A percentile compares a stretch with the other conserved stretches of the same genome.
phyloP scores from a whole-genome alignment of 768 basidiomycete genomes.

The Psilocybe subaeruginosa region DNA sequence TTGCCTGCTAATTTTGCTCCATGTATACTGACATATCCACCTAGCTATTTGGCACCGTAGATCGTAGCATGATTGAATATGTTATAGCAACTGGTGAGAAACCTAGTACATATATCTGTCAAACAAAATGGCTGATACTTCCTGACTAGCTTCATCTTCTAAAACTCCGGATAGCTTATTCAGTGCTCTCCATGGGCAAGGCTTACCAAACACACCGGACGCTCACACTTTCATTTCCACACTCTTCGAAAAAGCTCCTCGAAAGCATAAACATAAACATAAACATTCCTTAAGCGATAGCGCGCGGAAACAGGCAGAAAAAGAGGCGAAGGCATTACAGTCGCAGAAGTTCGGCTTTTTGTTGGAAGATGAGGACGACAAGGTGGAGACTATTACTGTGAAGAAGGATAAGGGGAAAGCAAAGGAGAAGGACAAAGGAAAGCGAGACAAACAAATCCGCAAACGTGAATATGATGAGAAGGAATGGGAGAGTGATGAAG shows the following conservation, averaged over 20 bases:
- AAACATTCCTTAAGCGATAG: conserved; percentile 51
- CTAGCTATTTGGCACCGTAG: conserved; percentile 84
- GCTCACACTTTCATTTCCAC: conserved; percentile 81
- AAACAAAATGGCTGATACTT: neutral
- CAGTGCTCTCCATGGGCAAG: conserved; percentile 70
- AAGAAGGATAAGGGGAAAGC: conserved; percentile 32
- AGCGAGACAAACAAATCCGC: conserved; percentile 64
- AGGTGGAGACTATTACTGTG: conserved; percentile 44
- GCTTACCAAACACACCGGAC: conserved; percentile 80
- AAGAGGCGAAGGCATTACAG: conserved; percentile 68
- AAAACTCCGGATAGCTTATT: conserved; percentile 84
- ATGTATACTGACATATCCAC: neutral
- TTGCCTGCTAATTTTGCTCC: neutral
- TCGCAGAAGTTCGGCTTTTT: conserved; percentile 80
- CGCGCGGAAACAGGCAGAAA: conserved; percentile 67
- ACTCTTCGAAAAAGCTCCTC: conserved; percentile 77
- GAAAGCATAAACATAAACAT: conserved; percentile 74
- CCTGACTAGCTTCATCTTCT: conserved; percentile 69
- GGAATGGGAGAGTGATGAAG: conserved; percentile 93
- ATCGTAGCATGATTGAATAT: conserved; percentile 84
- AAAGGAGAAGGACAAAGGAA: conserved; percentile 46
- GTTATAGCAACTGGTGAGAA: conserved; percentile 80
- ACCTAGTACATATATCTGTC: neutral
- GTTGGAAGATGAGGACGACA: conserved; percentile 72
- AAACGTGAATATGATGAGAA: conserved; percentile 82